phyloP scores from a whole-genome alignment of 306 rosid genomes.

The Trifolium subterraneum region DNA sequence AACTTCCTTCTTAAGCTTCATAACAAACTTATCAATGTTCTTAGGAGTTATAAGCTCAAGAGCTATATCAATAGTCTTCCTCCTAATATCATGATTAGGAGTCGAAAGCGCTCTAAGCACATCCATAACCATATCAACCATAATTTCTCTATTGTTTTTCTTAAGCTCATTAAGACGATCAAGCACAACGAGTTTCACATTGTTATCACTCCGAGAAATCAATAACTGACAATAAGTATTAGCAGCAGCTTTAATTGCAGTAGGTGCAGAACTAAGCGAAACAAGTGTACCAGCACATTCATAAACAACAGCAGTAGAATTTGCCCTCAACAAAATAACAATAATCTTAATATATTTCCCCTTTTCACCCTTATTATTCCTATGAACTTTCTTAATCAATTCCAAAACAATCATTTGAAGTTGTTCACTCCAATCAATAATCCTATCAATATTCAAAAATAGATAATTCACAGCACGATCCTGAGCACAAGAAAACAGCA shows the following conservation, averaged over 20 bases:
- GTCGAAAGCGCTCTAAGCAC: slow-evolving; percentile 86
- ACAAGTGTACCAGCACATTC: slow-evolving; percentile 95
- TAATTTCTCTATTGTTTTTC: slow-evolving; percentile 74
- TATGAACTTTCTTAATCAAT: slow-evolving; percentile 80
- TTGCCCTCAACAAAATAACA: slow-evolving; percentile 64
- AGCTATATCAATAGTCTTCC: slow-evolving; percentile 86
- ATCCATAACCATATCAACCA: slow-evolving; percentile 94
- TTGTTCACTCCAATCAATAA: slow-evolving; percentile 83
- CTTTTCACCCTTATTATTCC: slow-evolving; percentile 74
- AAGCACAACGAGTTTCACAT: slow-evolving; percentile 88
- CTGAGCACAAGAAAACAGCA: slow-evolving; percentile 88
- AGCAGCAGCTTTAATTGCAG: slow-evolving; percentile 91
- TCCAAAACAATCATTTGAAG: slow-evolving; percentile 91
- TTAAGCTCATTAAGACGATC: slow-evolving; percentile 87
- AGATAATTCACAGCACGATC: slow-evolving; percentile 83
- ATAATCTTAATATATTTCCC: slow-evolving; percentile 91
- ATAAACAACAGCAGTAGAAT: slow-evolving; percentile 84
- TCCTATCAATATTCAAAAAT: slow-evolving; percentile 62
- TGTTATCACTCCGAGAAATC: slow-evolving; percentile 93
- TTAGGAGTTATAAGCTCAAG: slow-evolving; percentile 80
- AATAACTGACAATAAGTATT: slow-evolving; percentile 78
- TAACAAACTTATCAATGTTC: slow-evolving; percentile 90
- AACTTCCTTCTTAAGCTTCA: slow-evolving; percentile 93
- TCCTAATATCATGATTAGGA: slow-evolving; percentile 79
- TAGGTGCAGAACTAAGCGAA: slow-evolving; percentile 85